Base-by-base conservation (phyloP, 2,329 filamentous ascomycete genomes). In the Pestalotiopsis sp. region DNA sequence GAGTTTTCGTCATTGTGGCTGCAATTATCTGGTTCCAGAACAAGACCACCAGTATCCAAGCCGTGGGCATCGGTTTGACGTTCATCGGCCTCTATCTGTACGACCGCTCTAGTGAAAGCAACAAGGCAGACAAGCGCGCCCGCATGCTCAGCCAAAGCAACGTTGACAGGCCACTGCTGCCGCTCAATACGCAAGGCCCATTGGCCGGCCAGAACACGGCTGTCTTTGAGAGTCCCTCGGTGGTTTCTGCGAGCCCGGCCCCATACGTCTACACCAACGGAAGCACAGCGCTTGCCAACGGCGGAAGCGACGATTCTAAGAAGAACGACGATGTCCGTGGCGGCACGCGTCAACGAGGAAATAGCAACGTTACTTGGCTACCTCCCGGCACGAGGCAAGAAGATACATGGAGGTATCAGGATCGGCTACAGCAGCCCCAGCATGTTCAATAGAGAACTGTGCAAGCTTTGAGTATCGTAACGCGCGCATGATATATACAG, bases 21-120 rank as follows among this genome's bases (percentile, higher is more conserved):
- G 94, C 96, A 6, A 95, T 99, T 71, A 83, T 98, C 73, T 99
- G 96, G 96, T 99, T 98, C 82, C 92, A 94, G 72, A 98, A 91
- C 79, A 89, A 92, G 1, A 97, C 96, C 39, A 98, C 93, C 4
- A 86, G 85, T 17, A 80, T 97, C 17, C 96, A 99, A 80, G 93
- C 90, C 1, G 85, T 92, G 57, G 96, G 96, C 17, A 98, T 99
- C 75, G 88, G 82, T 3, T 88, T 99, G 60, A 99, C 96, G 0
- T 97, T 98, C 77, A 75, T 97, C 38, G 96, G 96, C 0, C 86
- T 99, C 14, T 99, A 98, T 78, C 87, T 99, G 56, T 99, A 99
- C 80, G 96, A 99, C 80, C 91, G 96, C 70, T 97, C 94, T 20
- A 95, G 90, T 76, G 92, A 97, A 77, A 92, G 92, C 73, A 94